phyloP scores from a whole-genome alignment of 2,329 filamentous ascomycete species.

The Aspergillus terreus region DNA sequence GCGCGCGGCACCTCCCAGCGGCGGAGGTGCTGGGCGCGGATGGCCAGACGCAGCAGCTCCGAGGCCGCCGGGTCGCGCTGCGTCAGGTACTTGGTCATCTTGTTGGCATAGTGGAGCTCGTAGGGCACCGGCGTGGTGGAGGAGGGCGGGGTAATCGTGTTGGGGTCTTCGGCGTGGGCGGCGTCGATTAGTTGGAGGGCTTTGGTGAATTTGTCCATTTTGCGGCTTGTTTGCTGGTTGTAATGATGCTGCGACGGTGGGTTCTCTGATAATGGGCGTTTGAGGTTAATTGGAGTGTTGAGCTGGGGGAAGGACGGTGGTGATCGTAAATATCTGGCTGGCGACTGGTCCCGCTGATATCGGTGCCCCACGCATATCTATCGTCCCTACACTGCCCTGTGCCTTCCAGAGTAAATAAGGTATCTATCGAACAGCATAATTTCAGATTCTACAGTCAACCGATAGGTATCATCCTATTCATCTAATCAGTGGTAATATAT shows the following conservation, averaged over 20 bases:
- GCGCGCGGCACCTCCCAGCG: slow-evolving; percentile 78
- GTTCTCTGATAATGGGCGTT: background rate
- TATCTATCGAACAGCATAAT: no score
- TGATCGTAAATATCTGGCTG: background rate
- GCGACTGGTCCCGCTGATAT: background rate
- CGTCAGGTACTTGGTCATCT: slow-evolving; percentile 72
- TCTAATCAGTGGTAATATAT: background rate
- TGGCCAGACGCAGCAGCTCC: slow-evolving; percentile 67
- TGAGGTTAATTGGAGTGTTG: background rate
- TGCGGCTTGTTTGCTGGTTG: no score
- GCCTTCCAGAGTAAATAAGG: background rate
- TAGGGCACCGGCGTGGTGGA: slow-evolving; percentile 56
- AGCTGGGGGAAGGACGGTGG: background rate
- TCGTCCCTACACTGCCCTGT: background rate
- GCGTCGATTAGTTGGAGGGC: slow-evolving; percentile 69
- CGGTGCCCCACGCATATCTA: background rate
- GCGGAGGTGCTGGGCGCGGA: slow-evolving; percentile 79
- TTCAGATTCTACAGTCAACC: no score
- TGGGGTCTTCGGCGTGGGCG: slow-evolving; percentile 67
- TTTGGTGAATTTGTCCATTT: slow-evolving; percentile 31
- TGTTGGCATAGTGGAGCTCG: slow-evolving; percentile 76
- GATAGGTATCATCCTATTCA: slow-evolving; percentile 1
- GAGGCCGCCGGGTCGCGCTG: slow-evolving; percentile 60
- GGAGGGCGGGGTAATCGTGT: slow-evolving; percentile 29
- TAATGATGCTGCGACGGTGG: background rate